Evolutionary conservation across 352 stramenopile genomes (phyloP), one percentile per base, ranked within the genome.

Genomic region (Phytophthora capsici): DNA sequence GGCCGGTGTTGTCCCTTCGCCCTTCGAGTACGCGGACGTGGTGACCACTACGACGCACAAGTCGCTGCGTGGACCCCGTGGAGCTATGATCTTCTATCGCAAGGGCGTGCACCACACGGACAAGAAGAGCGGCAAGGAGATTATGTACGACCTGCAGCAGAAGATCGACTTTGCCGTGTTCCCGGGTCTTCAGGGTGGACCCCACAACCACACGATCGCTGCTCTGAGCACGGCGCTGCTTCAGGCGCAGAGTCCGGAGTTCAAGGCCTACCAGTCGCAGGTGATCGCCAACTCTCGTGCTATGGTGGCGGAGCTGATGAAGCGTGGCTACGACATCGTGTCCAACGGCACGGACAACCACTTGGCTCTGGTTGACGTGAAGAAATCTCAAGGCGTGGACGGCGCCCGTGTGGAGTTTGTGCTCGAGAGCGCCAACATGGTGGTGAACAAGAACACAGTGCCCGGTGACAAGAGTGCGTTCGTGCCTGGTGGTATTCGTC

Each of bases 1-100:
- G 6, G 90, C 88, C 17, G 91, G 96, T 40, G 95, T 99, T 8
- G 97, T 99, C 56, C 97, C 97, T 1, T 97, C 92, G 23, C 98
- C 97, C 22, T 99, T 99, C 64, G 92, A 99, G 46, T 98, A 96
- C 71, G 93, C 94, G 1, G 98, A 99, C 75, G 97, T 99, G 46
- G 98, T 99, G 28, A 99, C 97, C 30, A 99, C 98, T 14, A 99
- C 98, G 36, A 99, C 97, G 38, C 98, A 99, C 90, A 99, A 99
- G 85, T 99, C 93, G 60, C 87, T 99, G 22, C 89, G 98, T 60
- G 98, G 98, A 32, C 98, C 98, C 9, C 92, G 98, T 63, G 98
- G 97, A 43, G 98, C 97, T 43, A 99, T 99, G 97, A 99, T 99
- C 80, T 99, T 99, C 75, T 99, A 98, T 84, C 87, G 97, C 56